phyloP scores from a whole-genome alignment of 2,329 filamentous ascomycete species.

The Colletotrichum chrysophilum region DNA sequence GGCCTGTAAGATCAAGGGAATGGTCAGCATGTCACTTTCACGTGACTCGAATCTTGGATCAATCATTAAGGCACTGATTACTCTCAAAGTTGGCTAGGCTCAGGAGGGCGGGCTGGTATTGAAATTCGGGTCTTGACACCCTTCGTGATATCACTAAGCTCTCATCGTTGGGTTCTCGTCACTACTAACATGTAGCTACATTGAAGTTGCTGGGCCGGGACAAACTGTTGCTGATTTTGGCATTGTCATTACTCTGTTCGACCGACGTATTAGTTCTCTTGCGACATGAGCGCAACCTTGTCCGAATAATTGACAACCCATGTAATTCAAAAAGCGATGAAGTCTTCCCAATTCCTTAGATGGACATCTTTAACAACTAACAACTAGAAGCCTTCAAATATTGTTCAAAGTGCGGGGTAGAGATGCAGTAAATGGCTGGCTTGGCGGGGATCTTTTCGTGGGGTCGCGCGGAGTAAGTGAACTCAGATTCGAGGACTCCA shows the following conservation, averaged over 20 bases:
- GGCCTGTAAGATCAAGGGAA: not conserved
- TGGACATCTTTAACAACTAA: not conserved
- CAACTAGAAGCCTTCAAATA: not conserved
- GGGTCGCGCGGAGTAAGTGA: not conserved
- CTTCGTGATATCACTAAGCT: not conserved
- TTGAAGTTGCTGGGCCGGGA: not conserved
- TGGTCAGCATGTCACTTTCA: not conserved
- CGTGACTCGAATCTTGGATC: not conserved
- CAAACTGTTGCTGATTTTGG: not conserved
- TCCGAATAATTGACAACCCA: not conserved
- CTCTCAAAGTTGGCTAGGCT: not conserved
- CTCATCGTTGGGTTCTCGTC: not conserved
- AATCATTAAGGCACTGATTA: not conserved
- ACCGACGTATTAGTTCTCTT: not conserved
- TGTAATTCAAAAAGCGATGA: not conserved
- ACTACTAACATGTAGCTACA: not conserved
- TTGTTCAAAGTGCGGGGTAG: not conserved
- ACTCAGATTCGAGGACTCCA: not conserved
- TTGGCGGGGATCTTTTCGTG: not conserved
- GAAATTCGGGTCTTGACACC: not conserved
- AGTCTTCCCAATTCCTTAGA: not conserved
- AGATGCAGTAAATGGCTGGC: not conserved
- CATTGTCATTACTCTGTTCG: not conserved
- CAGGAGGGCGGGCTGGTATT: not conserved
- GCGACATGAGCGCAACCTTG: not conserved